Percentiles rank a stretch among this genome's conserved stretches.
phyloP scores from a whole-genome alignment of 345 rosid species.

The Erucastrum elatum region DNA sequence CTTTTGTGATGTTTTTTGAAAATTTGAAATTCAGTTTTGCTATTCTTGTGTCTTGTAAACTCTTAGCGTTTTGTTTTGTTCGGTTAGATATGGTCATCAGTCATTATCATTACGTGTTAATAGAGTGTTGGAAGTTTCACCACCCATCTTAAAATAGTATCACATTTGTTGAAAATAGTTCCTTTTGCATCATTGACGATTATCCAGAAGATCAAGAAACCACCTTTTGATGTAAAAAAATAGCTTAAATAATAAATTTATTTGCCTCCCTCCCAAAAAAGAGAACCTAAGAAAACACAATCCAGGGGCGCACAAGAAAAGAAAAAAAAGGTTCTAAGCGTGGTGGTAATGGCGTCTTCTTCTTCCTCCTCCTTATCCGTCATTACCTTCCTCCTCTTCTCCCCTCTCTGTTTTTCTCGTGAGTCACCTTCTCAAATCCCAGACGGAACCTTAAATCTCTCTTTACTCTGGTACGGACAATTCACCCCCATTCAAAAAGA shows the following conservation, averaged over 20 bases:
- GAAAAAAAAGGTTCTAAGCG: background rate
- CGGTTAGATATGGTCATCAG: background rate
- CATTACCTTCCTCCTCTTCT: conserved; percentile 30
- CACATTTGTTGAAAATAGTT: conserved; percentile 27
- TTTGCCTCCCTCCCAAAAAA: background rate
- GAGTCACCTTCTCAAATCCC: conserved; percentile 21
- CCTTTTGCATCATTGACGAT: conserved; percentile 6
- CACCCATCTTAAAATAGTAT: conserved; percentile 30
- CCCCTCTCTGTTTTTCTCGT: conserved; percentile 28
- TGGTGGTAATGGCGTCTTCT: conserved; percentile 27
- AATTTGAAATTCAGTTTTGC: background rate
- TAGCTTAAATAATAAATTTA: conserved; percentile 28
- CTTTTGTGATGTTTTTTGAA: background rate
- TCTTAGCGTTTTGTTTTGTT: background rate
- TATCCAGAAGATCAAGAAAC: conserved; percentile 19
- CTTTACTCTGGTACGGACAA: conserved; percentile 46
- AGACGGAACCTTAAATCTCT: conserved; percentile 40
- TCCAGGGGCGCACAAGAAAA: conserved; percentile 17
- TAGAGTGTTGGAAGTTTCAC: conserved; percentile 14
- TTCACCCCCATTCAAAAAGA: conserved; percentile 38
- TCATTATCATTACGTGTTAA: conserved; percentile 7
- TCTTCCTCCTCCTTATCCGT: conserved; percentile 13
- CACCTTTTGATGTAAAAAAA: conserved; percentile 23
- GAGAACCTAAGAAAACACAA: background rate
- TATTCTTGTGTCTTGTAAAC: background rate